A percentile compares a stretch with the other conserved stretches of the same genome.
Evolutionary conservation across 495 filamentous ascomycete species (phyloP).

Genomic region (Neurospora sp.): DNA sequence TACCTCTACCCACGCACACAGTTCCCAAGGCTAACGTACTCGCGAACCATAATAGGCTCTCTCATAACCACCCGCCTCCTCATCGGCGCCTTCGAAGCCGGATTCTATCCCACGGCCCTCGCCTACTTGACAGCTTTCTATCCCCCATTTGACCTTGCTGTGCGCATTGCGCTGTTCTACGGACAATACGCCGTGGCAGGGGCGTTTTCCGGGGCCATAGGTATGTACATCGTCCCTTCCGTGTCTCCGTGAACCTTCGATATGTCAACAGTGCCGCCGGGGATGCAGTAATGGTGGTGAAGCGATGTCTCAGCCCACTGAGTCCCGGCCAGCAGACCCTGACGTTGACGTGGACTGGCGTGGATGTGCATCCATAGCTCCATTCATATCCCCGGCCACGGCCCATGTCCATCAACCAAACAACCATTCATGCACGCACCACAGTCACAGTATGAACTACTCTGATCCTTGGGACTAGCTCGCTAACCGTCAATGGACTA

Average conservation of each 20-base stretch:
- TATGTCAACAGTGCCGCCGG: background rate
- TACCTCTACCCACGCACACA: background rate
- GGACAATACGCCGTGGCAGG: constrained; percentile 49
- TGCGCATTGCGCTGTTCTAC: constrained; percentile 44
- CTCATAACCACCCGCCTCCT: constrained; percentile 13
- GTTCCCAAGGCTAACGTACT: background rate
- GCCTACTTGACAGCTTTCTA: constrained; percentile 47
- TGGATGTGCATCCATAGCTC: background rate
- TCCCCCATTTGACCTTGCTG: constrained; percentile 44
- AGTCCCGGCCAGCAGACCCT: background rate
- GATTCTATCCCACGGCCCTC: constrained; percentile 45
- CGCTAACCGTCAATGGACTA: background rate
- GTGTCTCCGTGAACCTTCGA: background rate
- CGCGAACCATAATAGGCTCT: background rate
- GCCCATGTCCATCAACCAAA: background rate
- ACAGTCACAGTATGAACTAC: background rate
- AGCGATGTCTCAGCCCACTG: background rate
- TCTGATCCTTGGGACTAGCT: background rate
- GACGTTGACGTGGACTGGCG: background rate
- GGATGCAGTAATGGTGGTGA: background rate
- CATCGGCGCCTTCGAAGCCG: constrained; percentile 27
- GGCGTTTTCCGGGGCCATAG: constrained; percentile 38
- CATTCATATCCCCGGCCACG: background rate
- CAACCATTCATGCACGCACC: background rate
- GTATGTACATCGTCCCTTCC: constrained; percentile 14